Conservation (phyloP, 1,139 yeast species). For the Debaryomyces fabryi region DNA sequence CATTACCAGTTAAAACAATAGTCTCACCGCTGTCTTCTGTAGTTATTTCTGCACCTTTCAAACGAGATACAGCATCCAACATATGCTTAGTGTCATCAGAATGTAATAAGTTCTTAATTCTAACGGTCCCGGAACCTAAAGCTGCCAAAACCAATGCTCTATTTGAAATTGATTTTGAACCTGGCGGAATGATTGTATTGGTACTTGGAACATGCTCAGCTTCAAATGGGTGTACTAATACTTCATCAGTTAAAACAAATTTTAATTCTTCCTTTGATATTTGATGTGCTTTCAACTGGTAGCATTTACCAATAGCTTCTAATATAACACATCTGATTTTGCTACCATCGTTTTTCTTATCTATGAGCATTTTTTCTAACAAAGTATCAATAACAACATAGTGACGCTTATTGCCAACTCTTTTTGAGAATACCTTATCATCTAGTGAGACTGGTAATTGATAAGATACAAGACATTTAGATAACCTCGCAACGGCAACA, state of each 20-base stretch:
- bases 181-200: conserved; percentile 79
- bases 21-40: conserved; percentile 90
- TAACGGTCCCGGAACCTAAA: conserved; percentile 81
- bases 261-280: conserved; percentile 80
- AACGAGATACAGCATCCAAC: conserved; percentile 80
- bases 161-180: conserved; percentile 94
- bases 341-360: conserved; percentile 93
- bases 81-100: conserved; percentile 96
- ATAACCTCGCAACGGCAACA: conserved; percentile 88
- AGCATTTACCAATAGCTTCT: conserved; percentile 84
- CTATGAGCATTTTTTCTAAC: conserved; percentile 87
- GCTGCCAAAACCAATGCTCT: conserved; percentile 94
- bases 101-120: conserved; percentile 81
- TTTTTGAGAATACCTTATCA: conserved; percentile 66
- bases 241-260: conserved; percentile 83
- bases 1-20: conserved; percentile 82
- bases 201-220: conserved; percentile 40
- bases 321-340: conserved; percentile 85
- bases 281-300: conserved; percentile 84
- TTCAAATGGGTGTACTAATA: conserved; percentile 61
- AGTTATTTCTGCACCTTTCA: conserved; percentile 80
- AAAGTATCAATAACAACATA: conserved; percentile 72
- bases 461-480: conserved; percentile 81
- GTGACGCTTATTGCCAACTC: conserved; percentile 62
- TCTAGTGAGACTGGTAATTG: conserved; percentile 80